A percentile compares a stretch with the other conserved stretches of the same genome.
These are phyloP conservation scores for Lizonia empirigonia DNA, from an alignment of 2,329 filamentous ascomycete genomes.

Conservation along the genomic window DNA sequence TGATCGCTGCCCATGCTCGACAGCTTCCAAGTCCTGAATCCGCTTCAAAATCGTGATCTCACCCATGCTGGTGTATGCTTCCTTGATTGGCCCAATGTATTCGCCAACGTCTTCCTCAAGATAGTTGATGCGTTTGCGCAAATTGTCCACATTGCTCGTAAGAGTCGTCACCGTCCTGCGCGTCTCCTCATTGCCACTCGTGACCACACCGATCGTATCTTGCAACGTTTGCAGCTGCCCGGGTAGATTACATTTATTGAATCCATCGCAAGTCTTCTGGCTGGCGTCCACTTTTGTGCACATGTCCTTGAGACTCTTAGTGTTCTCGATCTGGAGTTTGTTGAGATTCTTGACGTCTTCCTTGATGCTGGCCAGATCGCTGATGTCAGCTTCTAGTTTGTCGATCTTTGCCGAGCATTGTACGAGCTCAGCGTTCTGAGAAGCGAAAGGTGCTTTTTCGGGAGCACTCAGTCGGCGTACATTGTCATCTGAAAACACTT, in stretches of 20 bases:
- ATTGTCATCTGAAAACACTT: not conserved
- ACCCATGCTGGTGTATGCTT: not conserved
- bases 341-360: not conserved
- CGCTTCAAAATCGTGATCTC: not conserved
- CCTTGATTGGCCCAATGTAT: not conserved
- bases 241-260: not conserved
- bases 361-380: not conserved
- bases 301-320: not conserved
- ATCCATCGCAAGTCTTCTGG: not conserved
- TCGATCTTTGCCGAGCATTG: not conserved
- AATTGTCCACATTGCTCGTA: not conserved
- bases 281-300: not conserved
- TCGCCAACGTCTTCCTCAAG: not conserved
- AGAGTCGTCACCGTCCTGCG: not conserved
- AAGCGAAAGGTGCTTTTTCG: not conserved
- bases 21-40: not conserved
- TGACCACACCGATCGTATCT: not conserved
- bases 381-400: not conserved
- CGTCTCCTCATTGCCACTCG: not conserved
- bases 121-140: not conserved
- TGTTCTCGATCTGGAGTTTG: not conserved
- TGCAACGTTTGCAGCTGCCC: constrained; percentile 1
- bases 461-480: not conserved
- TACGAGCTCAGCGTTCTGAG: not conserved
- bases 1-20: too few species aligned